Conservation (phyloP, 2,329 filamentous ascomycete genomes). For the Hypoxylon sp. region DNA sequence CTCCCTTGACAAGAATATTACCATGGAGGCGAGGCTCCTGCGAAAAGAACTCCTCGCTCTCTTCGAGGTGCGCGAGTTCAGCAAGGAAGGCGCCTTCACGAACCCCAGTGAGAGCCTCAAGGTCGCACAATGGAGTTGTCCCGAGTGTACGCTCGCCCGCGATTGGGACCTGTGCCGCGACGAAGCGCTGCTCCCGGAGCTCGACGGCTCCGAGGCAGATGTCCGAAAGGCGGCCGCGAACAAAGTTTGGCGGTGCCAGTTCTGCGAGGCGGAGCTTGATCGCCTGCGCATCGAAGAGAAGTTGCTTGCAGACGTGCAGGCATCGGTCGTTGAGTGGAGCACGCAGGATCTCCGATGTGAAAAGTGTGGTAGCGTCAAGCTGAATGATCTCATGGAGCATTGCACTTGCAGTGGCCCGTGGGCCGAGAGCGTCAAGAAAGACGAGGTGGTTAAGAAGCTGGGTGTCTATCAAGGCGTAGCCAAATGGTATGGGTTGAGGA, state of each 20-base stretch:
- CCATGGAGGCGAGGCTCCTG: slow-evolving; percentile 84
- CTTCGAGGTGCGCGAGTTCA: slow-evolving; percentile 96
- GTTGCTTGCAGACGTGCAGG: slow-evolving; percentile 79
- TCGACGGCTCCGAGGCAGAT: slow-evolving; percentile 25
- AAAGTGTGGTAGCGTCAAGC: slow-evolving; percentile 74
- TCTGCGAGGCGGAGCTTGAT: slow-evolving; percentile 79
- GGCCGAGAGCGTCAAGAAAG: slow-evolving; percentile 74
- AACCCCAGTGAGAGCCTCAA: slow-evolving; percentile 83
- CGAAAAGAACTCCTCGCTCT: slow-evolving; percentile 88
- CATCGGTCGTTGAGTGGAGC: slow-evolving; percentile 79
- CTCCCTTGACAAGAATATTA: slow-evolving; percentile 88
- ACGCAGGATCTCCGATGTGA: slow-evolving; percentile 88
- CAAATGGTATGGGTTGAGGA: slow-evolving; percentile 79
- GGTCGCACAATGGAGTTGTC: slow-evolving; percentile 81
- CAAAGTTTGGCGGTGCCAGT: slow-evolving; percentile 76
- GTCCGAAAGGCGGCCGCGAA: slow-evolving; percentile 41
- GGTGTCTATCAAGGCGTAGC: slow-evolving; percentile 78
- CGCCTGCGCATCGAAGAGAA: slow-evolving; percentile 84
- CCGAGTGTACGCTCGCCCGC: slow-evolving; percentile 86
- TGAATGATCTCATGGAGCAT: slow-evolving; percentile 97
- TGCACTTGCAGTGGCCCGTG: slow-evolving; percentile 92
- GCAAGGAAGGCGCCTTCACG: slow-evolving; percentile 82
- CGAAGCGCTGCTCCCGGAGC: slow-evolving; percentile 75
- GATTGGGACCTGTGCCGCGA: slow-evolving; percentile 95
- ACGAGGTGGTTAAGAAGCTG: slow-evolving; percentile 71